Percentiles rank a stretch among this genome's conserved stretches.
These are phyloP conservation scores for Taphrina deformans DNA, from an alignment of 1,139 yeast genomes.

Conservation along the genomic window DNA sequence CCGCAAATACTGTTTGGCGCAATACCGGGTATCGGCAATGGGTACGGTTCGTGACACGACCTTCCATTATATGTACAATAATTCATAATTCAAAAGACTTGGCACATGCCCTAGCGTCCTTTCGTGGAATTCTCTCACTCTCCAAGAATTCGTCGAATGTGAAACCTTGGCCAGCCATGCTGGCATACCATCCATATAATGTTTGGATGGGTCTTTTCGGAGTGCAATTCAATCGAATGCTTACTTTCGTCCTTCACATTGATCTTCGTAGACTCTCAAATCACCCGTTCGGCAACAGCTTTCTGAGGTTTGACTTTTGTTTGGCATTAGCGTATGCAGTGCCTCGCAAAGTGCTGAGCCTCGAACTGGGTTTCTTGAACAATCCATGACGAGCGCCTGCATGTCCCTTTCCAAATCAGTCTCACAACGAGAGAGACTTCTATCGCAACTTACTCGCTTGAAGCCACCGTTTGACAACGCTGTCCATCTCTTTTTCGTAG, in stretches of 20 bases:
- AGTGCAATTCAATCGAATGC: too few species aligned
- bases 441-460: constrained; percentile 34
- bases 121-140: too few species aligned
- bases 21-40: constrained; percentile 6
- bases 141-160: too few species aligned
- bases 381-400: constrained; percentile 26
- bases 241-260: too few species aligned
- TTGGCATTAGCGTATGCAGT: constrained; percentile 15
- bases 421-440: not conserved
- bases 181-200: too few species aligned
- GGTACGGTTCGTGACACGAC: not conserved
- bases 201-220: too few species aligned
- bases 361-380: constrained; percentile 17
- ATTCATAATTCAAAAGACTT: not conserved
- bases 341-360: constrained; percentile 12
- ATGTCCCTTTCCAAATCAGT: constrained; percentile 7
- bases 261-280: too few species aligned
- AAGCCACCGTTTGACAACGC: constrained; percentile 33
- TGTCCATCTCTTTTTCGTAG: constrained; percentile 34
- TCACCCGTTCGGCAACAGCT: constrained; percentile 18
- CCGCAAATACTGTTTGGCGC: constrained; percentile 12
- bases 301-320: constrained; percentile 13
- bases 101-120: not conserved
- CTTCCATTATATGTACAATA: not conserved
- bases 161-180: not conserved